Evolutionary conservation across 2,329 filamentous ascomycete species (phyloP).

Genomic region (Cytospora mali): DNA sequence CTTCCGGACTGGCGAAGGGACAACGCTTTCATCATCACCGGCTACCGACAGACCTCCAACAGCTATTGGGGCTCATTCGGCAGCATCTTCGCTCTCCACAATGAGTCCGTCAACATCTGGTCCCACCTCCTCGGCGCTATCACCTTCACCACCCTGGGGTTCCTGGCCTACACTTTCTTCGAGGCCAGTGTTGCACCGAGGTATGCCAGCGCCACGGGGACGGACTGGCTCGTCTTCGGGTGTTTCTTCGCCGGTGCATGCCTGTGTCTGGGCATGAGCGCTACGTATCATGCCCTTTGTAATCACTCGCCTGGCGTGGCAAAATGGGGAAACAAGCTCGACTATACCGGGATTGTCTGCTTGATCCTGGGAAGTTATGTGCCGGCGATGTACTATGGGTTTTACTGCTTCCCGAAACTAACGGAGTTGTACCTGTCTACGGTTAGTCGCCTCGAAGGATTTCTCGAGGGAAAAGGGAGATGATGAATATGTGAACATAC

Average conservation of each 20-base stretch:
- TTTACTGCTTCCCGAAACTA: conserved; percentile 69
- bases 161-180: conserved; percentile 57
- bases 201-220: conserved; percentile 61
- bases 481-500: neutral
- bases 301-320: conserved; percentile 83
- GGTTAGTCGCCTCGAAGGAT: conserved; percentile 50
- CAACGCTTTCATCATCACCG: conserved; percentile 57
- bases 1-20: conserved; percentile 62
- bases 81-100: conserved; percentile 57
- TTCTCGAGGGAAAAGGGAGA: neutral
- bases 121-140: conserved; percentile 67
- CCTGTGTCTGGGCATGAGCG: conserved; percentile 76
- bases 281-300: conserved; percentile 79
- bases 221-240: conserved; percentile 72
- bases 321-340: conserved; percentile 86
- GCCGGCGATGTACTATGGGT: conserved; percentile 84
- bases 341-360: conserved; percentile 91
- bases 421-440: conserved; percentile 74
- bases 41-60: conserved; percentile 56
- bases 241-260: conserved; percentile 80
- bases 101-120: conserved; percentile 65
- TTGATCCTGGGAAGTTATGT: conserved; percentile 92
- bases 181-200: conserved; percentile 57
- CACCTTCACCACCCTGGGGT: conserved; percentile 47
- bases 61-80: conserved; percentile 50